Evolutionary conservation across 2,329 filamentous ascomycete genomes (phyloP).

Genomic region (Dryadomyces sulphureus): DNA sequence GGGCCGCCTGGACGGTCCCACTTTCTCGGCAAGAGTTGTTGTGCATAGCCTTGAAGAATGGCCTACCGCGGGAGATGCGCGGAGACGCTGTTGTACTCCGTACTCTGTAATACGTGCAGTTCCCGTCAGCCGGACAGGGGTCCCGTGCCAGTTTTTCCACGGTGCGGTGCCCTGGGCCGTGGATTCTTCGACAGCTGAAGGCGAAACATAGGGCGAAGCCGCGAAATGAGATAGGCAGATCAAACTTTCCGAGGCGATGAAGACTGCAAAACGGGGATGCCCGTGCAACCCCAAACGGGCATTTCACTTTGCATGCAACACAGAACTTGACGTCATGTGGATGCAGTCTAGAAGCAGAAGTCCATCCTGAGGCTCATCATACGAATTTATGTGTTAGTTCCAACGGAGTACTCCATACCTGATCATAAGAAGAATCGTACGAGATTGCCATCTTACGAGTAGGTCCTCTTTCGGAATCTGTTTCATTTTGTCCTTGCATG

Average conservation of each 20-base stretch:
- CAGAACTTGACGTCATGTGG: too few relatives aligned
- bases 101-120: too few relatives aligned
- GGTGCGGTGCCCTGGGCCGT: not conserved
- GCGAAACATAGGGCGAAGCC: not conserved
- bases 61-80: not conserved
- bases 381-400: too few relatives aligned
- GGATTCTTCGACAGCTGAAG: not conserved
- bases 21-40: conserved; percentile 5
- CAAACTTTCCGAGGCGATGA: not conserved
- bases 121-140: not conserved
- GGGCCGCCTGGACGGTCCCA: not conserved
- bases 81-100: too few relatives aligned
- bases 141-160: not conserved
- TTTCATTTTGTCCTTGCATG: too few relatives aligned
- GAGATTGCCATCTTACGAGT: too few relatives aligned
- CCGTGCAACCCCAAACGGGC: not conserved
- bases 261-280: not conserved
- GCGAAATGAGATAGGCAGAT: not conserved
- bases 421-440: too few relatives aligned
- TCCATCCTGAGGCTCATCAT: too few relatives aligned
- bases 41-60: not conserved
- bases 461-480: too few relatives aligned
- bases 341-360: too few relatives aligned
- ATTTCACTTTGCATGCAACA: not conserved
- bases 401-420: too few relatives aligned